Base-by-base conservation (phyloP, 495 filamentous ascomycete genomes). In the Aspergillus ellipticus region DNA sequence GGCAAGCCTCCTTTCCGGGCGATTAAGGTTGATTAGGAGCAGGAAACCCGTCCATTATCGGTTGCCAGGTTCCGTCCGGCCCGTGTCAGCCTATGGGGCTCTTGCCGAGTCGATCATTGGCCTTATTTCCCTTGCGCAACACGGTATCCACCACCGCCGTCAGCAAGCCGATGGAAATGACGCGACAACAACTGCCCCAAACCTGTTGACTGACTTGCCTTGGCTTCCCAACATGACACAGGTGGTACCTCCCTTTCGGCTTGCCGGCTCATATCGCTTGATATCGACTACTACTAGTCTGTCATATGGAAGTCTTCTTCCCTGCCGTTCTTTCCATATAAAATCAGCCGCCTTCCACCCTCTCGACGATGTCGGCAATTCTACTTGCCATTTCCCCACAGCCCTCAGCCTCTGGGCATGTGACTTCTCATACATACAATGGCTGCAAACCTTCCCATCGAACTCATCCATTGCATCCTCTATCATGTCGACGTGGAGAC, bases 391-490 rank as follows among this genome's bases (percentile, higher is more conserved):
- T 21, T 16, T 22, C 4, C 19, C 15, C 7, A 16, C 37, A 15
- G 3, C 19, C 16, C 11, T 17, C 1, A 31, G 10, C 21, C 9
- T 16, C n/a, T 46, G 17, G 16, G 15, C 4, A 54, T 35, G 52
- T 35, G 42, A 47, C 21, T 35, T 33, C 22, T 2, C 42, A 24
- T 20, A 39, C 39, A 22, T 45, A 31, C 54, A 46, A 59, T 56
- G 56, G 26, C 49, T 19, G 28, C 20, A 10, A 37, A 17, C 20
- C 60, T 66, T 21, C 63, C 63, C 8, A 16, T 59, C 19, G 63
- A 66, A 29, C 56, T 66, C n/a, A 42, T 66, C 26, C 57, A 62
- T 21, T 55, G 54, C 6, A 54, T 65, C 16, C 57, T 62, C 8
- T 35, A 52, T 10, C 29, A 58, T 45, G 28, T 59, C 22, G 55